Conservation (phyloP, 2,329 filamentous ascomycete genomes). For the Ilyonectria mors-panacis region DNA sequence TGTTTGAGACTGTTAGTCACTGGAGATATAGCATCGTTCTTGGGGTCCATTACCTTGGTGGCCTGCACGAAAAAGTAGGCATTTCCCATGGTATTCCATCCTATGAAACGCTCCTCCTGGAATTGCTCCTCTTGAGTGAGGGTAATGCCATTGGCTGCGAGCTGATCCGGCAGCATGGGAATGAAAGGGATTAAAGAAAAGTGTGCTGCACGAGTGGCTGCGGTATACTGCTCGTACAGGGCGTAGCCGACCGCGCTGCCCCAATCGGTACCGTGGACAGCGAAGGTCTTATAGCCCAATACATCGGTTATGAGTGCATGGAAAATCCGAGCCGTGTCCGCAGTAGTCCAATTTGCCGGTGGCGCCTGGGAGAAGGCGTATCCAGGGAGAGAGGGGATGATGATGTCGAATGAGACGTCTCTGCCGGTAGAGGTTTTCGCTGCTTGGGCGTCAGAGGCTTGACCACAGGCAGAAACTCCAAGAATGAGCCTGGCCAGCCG, state of each 20-base stretch:
- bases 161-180: conserved; percentile 17
- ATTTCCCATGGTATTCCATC: conserved; percentile 23
- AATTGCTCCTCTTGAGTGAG: conserved; percentile 25
- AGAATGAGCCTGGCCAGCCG: conserved; percentile 62
- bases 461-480: conserved; percentile 55
- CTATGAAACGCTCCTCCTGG: conserved; percentile 6
- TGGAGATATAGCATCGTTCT: no score
- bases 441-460: conserved; percentile 12
- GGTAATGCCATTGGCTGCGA: conserved; percentile 21
- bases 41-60: conserved; percentile 5
- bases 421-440: conserved; percentile 3
- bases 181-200: conserved; percentile 34
- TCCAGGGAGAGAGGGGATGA: conserved; percentile 56
- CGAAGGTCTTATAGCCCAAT: conserved; percentile 54
- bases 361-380: conserved; percentile 54
- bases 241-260: conserved; percentile 28
- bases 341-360: conserved; percentile 51
- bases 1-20: no score
- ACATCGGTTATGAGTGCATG: conserved; percentile 55
- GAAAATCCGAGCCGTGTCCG: conserved; percentile 55
- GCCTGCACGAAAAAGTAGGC: conserved; percentile 33
- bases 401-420: conserved; percentile 37
- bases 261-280: conserved; percentile 39
- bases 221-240: conserved; percentile 33
- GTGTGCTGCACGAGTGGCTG: conserved; percentile 31